Conservation (phyloP, 345 rosid genomes). For the Acer yangbiense region DNA sequence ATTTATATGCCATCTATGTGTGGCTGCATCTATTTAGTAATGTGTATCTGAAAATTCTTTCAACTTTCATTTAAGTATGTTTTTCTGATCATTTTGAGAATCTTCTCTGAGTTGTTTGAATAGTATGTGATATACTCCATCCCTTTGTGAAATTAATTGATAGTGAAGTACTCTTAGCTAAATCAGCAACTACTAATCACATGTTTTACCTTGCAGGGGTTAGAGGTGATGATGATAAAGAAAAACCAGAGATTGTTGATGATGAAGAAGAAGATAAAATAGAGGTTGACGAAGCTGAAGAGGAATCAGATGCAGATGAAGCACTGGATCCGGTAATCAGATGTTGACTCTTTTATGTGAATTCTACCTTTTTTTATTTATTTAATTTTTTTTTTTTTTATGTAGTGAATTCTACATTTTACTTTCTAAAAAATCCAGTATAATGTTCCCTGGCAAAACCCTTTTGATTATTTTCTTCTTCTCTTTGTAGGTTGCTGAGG, state of each 20-base stretch:
- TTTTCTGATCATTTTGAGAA: not conserved
- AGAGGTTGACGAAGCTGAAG: conserved; percentile 61
- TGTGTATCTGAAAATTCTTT: not conserved
- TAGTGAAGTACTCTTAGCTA: not conserved
- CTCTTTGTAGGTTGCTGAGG: conserved; percentile 55
- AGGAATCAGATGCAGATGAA: conserved; percentile 63
- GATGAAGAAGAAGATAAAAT: conserved; percentile 53
- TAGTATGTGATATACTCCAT: conserved; percentile 2
- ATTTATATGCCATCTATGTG: not conserved
- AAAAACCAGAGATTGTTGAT: conserved; percentile 29
- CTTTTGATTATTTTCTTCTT: not conserved
- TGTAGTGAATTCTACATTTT: conserved; percentile 7
- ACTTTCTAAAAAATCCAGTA: not conserved
- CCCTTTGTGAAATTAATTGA: conserved; percentile 4
- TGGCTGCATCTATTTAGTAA: not conserved
- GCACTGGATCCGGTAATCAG: conserved; percentile 57
- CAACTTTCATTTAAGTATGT: not conserved
- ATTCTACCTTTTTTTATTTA: conserved; percentile 1
- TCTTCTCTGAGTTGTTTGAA: not conserved
- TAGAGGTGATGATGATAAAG: conserved; percentile 39
- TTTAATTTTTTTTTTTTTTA: not conserved
- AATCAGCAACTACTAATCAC: too few species aligned
- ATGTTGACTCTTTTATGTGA: conserved; percentile 11
- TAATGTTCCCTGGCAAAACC: not conserved
- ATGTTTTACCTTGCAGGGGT: too few species aligned